Conservation (phyloP, 257 asterid species). For the Solanum pennellii region DNA sequence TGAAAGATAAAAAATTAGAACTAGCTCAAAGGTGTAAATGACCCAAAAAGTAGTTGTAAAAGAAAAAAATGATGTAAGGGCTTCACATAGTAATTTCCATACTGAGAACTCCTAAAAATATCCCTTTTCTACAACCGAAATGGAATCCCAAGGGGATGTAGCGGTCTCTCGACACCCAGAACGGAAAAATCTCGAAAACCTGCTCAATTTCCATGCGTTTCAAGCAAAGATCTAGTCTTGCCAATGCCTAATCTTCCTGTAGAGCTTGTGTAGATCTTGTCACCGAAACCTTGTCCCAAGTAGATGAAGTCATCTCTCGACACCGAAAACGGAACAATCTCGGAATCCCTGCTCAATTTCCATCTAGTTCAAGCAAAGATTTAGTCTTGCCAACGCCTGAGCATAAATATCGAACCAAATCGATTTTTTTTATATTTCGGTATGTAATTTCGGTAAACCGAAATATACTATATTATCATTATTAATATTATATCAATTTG, state of each 20-base stretch:
- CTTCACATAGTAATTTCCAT: neutral
- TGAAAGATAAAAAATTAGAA: neutral
- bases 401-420: too few relatives aligned
- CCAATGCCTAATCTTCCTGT: slow-evolving; percentile 19
- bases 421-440: too few relatives aligned
- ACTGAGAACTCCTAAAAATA: neutral
- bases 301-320: neutral
- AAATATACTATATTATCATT: too few relatives aligned
- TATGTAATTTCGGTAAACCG: too few relatives aligned
- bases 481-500: too few relatives aligned
- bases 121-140: neutral
- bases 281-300: neutral
- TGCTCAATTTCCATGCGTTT: neutral
- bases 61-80: neutral
- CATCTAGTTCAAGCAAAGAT: neutral
- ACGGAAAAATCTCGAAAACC: neutral
- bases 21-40: neutral
- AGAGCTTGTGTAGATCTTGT: neutral
- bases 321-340: neutral
- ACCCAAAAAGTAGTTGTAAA: neutral
- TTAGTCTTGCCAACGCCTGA: too few relatives aligned
- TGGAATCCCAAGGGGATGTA: neutral
- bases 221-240: slow-evolving; percentile 26
- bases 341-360: neutral
- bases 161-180: neutral